Conservation (phyloP, 768 basidiomycete species). For the Tephrocybe sp. region DNA sequence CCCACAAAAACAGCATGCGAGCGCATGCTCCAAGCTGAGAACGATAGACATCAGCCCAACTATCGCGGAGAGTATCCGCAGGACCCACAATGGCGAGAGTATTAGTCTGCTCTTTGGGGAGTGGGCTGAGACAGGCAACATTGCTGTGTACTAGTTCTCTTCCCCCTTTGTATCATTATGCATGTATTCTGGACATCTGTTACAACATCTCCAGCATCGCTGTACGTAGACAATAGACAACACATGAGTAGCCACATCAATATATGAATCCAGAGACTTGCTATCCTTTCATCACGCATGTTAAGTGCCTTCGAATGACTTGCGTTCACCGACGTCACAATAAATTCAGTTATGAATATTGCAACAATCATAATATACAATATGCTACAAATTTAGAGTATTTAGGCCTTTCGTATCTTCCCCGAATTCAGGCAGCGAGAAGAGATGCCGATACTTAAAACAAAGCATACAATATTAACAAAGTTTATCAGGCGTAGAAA, state of each 20-base stretch:
- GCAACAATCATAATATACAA: no score
- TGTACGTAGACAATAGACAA: conserved; percentile 11
- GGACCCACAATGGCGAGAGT: conserved; percentile 93
- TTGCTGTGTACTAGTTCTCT: conserved; percentile 31
- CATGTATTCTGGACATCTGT: conserved; percentile 12
- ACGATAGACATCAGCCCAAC: conserved; percentile 90
- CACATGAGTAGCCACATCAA: conserved; percentile 11
- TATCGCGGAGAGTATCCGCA: conserved; percentile 92
- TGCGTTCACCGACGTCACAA: no score
- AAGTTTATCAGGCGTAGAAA: no score
- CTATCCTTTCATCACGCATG: no score
- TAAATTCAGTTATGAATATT: no score
- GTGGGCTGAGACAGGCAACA: conserved; percentile 56
- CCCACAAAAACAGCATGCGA: conserved; percentile 72
- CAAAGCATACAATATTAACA: no score
- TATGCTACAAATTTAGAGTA: no score
- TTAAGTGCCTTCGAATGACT: no score
- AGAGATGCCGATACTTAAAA: no score
- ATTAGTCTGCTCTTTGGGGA: conserved; percentile 87
- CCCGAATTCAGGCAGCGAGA: no score
- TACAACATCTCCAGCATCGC: not conserved
- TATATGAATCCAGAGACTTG: not conserved
- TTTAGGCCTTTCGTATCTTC: no score
- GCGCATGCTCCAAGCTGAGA: conserved; percentile 69
- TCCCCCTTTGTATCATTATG: conserved; percentile 13